Evolutionary conservation across 2,329 filamentous ascomycete species (phyloP).

Genomic region (Teratosphaeria viscida): DNA sequence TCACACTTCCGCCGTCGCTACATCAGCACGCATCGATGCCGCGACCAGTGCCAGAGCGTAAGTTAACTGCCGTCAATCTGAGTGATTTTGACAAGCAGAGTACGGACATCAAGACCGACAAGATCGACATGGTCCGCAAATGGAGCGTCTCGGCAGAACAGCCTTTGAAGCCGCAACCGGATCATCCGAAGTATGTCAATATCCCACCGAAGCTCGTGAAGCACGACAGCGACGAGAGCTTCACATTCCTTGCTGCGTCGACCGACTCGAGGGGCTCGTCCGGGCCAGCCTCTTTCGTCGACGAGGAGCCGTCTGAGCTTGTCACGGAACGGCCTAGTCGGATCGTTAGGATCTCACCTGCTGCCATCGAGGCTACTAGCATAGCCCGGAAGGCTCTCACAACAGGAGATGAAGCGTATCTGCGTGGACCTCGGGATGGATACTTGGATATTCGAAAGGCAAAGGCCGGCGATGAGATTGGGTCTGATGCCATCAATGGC

Average conservation of each 20-base stretch:
- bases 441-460: conserved; percentile 4
- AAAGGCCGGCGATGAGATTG: neutral
- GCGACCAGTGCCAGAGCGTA: conserved; percentile 2
- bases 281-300: conserved; percentile 39
- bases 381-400: neutral
- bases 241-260: conserved; percentile 15
- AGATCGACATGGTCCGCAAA: conserved; percentile 13
- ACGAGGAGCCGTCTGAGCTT: conserved; percentile 14
- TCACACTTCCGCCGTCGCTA: conserved; percentile 1
- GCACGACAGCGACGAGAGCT: conserved; percentile 44
- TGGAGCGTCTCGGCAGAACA: conserved; percentile 19
- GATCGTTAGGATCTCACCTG: neutral
- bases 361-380: neutral
- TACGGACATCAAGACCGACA: conserved; percentile 4
- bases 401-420: conserved; percentile 5
- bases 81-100: conserved; percentile 14
- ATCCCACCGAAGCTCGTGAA: conserved; percentile 32
- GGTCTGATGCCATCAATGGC: neutral
- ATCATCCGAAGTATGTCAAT: conserved; percentile 15
- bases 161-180: conserved; percentile 16
- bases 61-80: conserved; percentile 14
- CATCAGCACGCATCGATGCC: neutral
- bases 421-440: conserved; percentile 10
- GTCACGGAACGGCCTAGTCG: neutral
- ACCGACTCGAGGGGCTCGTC: conserved; percentile 47